A percentile compares a stretch with the other conserved stretches of the same genome.
phyloP scores from a whole-genome alignment of 768 basidiomycete genomes.

The Clathrus columnatus region DNA sequence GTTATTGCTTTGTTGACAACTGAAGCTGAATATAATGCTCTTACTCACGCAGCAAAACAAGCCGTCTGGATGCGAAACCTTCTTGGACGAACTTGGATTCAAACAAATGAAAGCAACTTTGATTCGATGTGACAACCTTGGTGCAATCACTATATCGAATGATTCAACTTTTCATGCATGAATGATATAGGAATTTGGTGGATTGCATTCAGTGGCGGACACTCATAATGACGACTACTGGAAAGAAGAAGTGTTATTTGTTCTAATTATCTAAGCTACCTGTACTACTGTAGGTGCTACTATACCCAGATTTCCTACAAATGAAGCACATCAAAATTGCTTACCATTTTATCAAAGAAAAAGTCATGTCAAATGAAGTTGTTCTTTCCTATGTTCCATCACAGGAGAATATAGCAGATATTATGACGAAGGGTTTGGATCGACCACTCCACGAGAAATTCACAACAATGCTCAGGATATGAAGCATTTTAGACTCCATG shows the following conservation, averaged over 20 bases:
- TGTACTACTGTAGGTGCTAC: no score
- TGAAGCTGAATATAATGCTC: conserved; percentile 23
- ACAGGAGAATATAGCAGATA: conserved; percentile 27
- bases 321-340: conserved; percentile 36
- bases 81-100: conserved; percentile 18
- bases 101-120: conserved; percentile 12
- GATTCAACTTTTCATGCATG: conserved; percentile 32
- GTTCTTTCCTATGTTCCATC: conserved; percentile 24
- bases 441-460: not conserved
- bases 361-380: conserved; percentile 20
- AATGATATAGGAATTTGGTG: no score
- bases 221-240: no score
- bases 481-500: no score
- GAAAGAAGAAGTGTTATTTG: no score
- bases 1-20: conserved; percentile 18
- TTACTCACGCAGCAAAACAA: conserved; percentile 10
- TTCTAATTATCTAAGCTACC: no score
- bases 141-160: conserved; percentile 25
- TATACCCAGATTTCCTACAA: no score
- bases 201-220: no score
- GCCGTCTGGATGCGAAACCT: conserved; percentile 8
- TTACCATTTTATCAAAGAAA: conserved; percentile 31
- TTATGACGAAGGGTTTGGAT: conserved; percentile 32
- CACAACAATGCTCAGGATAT: not conserved
- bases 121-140: conserved; percentile 28